phyloP scores from a whole-genome alignment of 148 eudicot species.

The Rhododendron vialii region DNA sequence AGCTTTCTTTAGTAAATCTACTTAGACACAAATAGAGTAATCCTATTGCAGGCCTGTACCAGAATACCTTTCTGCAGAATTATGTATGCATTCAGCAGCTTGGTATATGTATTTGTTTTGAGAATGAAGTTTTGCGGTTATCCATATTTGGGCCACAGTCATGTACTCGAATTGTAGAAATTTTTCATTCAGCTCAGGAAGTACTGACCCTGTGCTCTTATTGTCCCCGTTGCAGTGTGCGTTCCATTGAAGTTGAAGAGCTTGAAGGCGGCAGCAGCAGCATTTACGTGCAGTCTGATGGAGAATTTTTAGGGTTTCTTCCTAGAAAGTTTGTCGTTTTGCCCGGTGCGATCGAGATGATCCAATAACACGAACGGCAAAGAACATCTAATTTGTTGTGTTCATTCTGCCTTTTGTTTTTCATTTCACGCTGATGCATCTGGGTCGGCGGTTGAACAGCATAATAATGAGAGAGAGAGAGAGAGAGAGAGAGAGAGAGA shows the following conservation, averaged over 20 bases:
- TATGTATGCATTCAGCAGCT: background rate
- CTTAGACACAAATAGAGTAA: background rate
- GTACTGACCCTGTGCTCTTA: constrained; percentile 1
- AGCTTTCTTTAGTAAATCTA: background rate
- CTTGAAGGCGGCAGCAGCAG: constrained; percentile 27
- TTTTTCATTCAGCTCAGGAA: background rate
- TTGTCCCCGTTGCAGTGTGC: constrained; percentile 46
- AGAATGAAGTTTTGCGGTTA: background rate
- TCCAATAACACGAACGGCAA: constrained; percentile 36
- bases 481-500: background rate
- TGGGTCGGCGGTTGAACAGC: background rate
- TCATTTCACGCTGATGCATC: background rate
- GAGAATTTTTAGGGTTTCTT: constrained; percentile 87
- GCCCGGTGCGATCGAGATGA: constrained; percentile 74
- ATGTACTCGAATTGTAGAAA: background rate
- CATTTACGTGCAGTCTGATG: constrained; percentile 84
- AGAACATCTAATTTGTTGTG: background rate
- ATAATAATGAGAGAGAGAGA: background rate
- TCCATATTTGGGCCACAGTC: background rate
- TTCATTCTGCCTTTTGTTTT: background rate
- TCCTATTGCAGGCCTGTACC: background rate
- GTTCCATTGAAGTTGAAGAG: constrained; percentile 72
- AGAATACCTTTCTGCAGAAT: background rate
- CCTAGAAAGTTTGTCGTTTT: constrained; percentile 66
- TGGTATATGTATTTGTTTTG: background rate